These are phyloP conservation scores for Fusarium sp. DNA, from an alignment of 2,329 filamentous ascomycete genomes.

Conservation along the genomic window DNA sequence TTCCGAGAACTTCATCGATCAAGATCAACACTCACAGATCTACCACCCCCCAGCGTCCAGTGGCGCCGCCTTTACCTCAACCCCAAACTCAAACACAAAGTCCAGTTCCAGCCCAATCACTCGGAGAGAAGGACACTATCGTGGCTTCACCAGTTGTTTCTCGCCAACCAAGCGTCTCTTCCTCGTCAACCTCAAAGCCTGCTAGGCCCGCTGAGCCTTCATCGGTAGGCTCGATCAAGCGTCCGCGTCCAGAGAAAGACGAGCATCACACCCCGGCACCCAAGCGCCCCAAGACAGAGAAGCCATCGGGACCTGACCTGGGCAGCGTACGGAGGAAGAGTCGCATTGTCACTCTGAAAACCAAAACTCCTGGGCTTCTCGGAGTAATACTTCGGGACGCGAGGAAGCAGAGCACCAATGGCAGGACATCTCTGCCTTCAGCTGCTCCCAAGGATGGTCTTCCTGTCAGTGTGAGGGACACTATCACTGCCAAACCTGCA, in stretches of 20 bases:
- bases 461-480: constrained; percentile 43
- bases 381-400: constrained; percentile 50
- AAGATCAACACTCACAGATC: constrained; percentile 54
- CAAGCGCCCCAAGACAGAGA: constrained; percentile 55
- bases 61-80: neutral
- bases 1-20: constrained; percentile 52
- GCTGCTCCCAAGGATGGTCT: constrained; percentile 43
- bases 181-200: constrained; percentile 34
- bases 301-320: constrained; percentile 37
- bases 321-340: constrained; percentile 47
- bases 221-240: constrained; percentile 45
- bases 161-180: constrained; percentile 40
- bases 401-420: constrained; percentile 33
- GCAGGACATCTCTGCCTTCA: constrained; percentile 51
- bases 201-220: constrained; percentile 34
- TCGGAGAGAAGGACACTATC: constrained; percentile 43
- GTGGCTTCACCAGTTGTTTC: constrained; percentile 41
- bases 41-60: constrained; percentile 37
- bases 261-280: constrained; percentile 50
- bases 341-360: constrained; percentile 53
- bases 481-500: constrained; percentile 50
- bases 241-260: constrained; percentile 53
- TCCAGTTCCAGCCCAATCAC: constrained; percentile 21
- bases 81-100: constrained; percentile 11
- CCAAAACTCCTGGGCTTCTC: constrained; percentile 50